Evolutionary conservation across 257 asterid genomes (phyloP).

Genomic region (Solanum rostratum): DNA sequence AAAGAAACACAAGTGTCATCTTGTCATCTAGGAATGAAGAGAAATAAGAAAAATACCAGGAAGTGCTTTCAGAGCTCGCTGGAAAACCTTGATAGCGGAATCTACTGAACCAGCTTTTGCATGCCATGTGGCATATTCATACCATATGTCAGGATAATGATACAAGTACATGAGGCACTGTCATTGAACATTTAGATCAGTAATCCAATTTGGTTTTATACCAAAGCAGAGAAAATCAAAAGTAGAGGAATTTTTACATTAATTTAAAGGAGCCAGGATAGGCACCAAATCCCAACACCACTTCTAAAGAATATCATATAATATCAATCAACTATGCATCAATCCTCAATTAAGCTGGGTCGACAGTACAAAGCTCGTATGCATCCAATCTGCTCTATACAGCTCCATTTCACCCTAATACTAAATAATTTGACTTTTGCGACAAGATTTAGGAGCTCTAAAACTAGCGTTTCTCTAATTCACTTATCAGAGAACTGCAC

Average conservation of each 20-base stretch:
- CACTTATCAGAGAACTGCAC: neutral
- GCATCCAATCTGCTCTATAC: neutral
- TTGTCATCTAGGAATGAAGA: neutral
- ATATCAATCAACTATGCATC: neutral
- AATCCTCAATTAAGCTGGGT: neutral
- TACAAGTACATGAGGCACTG: conserved; percentile 95
- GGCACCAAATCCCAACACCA: neutral
- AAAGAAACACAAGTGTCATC: neutral
- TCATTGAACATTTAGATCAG: conserved; percentile 22
- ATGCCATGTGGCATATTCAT: conserved; percentile 93
- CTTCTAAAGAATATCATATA: neutral
- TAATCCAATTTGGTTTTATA: neutral
- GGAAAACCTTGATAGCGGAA: conserved; percentile 79
- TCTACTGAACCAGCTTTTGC: conserved; percentile 78
- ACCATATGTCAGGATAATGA: conserved; percentile 98
- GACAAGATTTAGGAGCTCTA: neutral
- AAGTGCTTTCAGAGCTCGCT: conserved; percentile 88
- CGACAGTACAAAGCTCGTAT: neutral
- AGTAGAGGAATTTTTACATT: neutral
- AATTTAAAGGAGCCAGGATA: neutral
- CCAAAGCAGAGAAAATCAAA: neutral
- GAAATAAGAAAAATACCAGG: conserved; percentile 50
- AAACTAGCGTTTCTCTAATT: neutral
- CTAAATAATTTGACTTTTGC: neutral
- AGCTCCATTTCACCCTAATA: neutral